Evolutionary conservation across 345 rosid genomes (phyloP).

Genomic region (Physaria fendleri): DNA sequence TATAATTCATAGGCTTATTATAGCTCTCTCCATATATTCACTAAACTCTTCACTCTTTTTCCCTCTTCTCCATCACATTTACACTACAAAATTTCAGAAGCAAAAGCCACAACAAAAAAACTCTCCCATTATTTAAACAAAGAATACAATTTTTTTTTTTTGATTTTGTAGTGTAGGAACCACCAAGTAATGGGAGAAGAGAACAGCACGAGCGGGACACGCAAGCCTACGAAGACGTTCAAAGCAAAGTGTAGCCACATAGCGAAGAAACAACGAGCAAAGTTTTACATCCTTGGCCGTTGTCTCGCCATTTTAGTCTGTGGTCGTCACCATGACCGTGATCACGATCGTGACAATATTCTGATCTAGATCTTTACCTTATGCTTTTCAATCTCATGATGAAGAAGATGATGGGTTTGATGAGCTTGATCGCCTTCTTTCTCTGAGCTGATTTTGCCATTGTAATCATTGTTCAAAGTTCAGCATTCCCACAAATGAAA

Average conservation of each 20-base stretch:
- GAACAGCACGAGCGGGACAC: conserved; percentile 20
- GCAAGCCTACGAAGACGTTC: conserved; percentile 51
- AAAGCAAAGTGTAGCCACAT: conserved; percentile 67
- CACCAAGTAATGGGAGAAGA: conserved; percentile 19
- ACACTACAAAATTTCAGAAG: neutral
- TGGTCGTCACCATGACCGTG: conserved; percentile 46
- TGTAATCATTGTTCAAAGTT: neutral
- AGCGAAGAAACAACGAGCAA: conserved; percentile 72
- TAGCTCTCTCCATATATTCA: conserved; percentile 28
- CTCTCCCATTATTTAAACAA: neutral
- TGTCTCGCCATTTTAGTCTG: conserved; percentile 76
- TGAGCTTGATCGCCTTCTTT: conserved; percentile 40
- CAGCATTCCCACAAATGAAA: neutral
- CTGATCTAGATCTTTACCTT: conserved; percentile 6
- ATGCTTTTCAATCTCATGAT: too few relatives aligned
- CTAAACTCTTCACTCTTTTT: conserved; percentile 13
- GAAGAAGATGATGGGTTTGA: conserved; percentile 34
- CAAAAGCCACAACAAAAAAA: neutral
- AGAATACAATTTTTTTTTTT: neutral
- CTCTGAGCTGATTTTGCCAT: neutral
- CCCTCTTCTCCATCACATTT: conserved; percentile 13
- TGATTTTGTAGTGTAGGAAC: neutral
- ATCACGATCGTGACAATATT: conserved; percentile 27
- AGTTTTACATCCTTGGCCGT: conserved; percentile 74
- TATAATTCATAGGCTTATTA: conserved; percentile 4